Evolutionary conservation across 1,139 yeast genomes (phyloP), one percentile per base, ranked within the genome.

Genomic region (Pichia sp.): DNA sequence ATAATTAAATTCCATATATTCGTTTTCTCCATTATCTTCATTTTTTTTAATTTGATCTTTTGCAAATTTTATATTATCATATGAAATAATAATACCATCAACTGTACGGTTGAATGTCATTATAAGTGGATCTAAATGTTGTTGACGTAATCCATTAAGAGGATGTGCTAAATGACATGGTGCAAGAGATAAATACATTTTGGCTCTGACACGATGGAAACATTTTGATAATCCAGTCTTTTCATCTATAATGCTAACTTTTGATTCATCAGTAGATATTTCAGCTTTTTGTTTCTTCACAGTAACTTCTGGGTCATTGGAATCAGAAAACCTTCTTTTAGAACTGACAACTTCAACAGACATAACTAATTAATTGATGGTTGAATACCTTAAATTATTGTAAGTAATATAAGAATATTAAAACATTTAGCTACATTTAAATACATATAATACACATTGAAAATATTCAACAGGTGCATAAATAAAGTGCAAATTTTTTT

Each of bases 121-220:
- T 33, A 92, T 69, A 65, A 92, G 70, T 6, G 94, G 90, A 60
- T 92, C 96, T 54, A 92, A 69, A 66, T 92, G 97, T 67, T 90
- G 97, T 35, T 80, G 72, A 62, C 80, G 80, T 52, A 90, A 74
- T 30, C 97, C 98, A 50, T 78, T 78, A 30, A 81, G 62, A 6
- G 96, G 95, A 42, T 74, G 71, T 42, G 72, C 70, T 39, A 81
- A 62, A 63, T 80, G 85, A 50, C 79, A 69, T 43, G 98, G 97
- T 10, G 97, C 96, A 46, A 92, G 65, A 5, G 96, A 87, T 4
- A 89, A 80, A 59, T 89, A 87, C 63, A 92, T 64, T 22, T 78
- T 69, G 3, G 87, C 72, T 37, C 80, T 73, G 45, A 82, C 76
- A 37, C 66, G 70, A 55, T 78, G 80, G 67, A 85, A 87, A 60